Base-by-base conservation (phyloP, 164 flowering plant species). In the Chimonanthus salicifolius region DNA sequence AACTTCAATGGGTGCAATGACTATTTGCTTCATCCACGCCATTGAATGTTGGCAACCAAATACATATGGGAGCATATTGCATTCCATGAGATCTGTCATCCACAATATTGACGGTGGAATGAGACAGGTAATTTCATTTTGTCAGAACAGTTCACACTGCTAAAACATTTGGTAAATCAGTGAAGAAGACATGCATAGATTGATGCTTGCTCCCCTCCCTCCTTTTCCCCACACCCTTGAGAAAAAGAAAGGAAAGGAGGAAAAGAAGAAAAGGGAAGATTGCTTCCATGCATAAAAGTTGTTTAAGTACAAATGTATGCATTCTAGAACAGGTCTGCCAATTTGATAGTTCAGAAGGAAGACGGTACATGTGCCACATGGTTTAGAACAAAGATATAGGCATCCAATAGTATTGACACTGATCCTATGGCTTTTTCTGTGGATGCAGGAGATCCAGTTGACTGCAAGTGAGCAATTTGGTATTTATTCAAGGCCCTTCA, bases 1-100 rank as follows among this genome's bases (percentile, higher is more conserved):
- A 60, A 88, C 94, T 69, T 89, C 96, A 78, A 90, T 94, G 7
- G 96, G 96, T 71, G 94, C 98, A 47, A 92, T 92, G 94, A 92
- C 96, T 20, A 88, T 74, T 80, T 81, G 94, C 81, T 92, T 92
- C 77, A 88, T 91, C 72, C 90, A 91, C 85, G 97, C 97, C 15
- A 82, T 91, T 74, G 92, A 92, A 77, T 86, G 84, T 76, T 92
- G 92, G 13, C 87, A 89, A 7, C 89, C 81, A 20, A 21, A 84
- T 68, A 92, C 96, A 13, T 92, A 92, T 78, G 93, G 93, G 43
- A 87, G 88, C 82, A 81, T 92, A 47, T 70, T 92, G 54, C 89
- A 73, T 75, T 84, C 94, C n/a, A 92, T 92, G 93, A 79, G 96
- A 8, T 60, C 74, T 60, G 83, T 89, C 58, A 85, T 92, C 47